phyloP scores from a whole-genome alignment of 495 filamentous ascomycete species.

The Hypoxylon intermedium region DNA sequence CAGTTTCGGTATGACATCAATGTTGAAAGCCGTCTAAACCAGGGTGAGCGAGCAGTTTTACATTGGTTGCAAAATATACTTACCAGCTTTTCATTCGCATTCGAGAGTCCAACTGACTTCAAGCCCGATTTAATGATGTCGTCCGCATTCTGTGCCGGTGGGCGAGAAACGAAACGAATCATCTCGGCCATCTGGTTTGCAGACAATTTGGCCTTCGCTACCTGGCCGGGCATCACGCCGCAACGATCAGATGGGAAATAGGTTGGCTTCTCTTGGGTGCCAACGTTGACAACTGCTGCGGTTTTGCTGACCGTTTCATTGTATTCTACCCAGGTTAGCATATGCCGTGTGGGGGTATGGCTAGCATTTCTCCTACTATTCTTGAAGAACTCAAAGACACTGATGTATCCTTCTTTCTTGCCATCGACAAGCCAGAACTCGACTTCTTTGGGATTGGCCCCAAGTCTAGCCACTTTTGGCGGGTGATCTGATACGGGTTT shows the following conservation, averaged over 20 bases:
- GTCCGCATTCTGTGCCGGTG: conserved; percentile 63
- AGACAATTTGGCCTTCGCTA: conserved; percentile 56
- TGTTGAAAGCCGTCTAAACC: conserved; percentile 34
- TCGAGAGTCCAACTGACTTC: conserved; percentile 11
- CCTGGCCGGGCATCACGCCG: conserved; percentile 65
- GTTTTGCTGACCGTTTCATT: conserved; percentile 3
- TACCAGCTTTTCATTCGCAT: conserved; percentile 7
- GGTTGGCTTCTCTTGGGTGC: conserved; percentile 59
- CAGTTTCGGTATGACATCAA: conserved; percentile 53
- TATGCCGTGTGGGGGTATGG: background rate
- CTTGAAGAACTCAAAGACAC: conserved; percentile 61
- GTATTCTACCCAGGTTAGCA: background rate
- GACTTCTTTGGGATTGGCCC: conserved; percentile 59
- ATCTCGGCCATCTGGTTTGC: conserved; percentile 63
- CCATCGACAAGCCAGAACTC: conserved; percentile 52
- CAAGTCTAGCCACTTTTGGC: conserved; percentile 47
- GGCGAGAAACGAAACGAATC: conserved; percentile 67
- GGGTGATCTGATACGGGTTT: conserved; percentile 33
- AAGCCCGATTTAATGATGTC: conserved; percentile 64
- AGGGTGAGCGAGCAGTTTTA: background rate
- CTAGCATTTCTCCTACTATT: background rate
- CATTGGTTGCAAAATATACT: background rate
- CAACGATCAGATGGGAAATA: conserved; percentile 71
- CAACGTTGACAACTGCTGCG: conserved; percentile 70
- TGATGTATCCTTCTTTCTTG: conserved; percentile 46